Evolutionary conservation across 305 asterid species (phyloP).

Genomic region (Coffea humblotiana): DNA sequence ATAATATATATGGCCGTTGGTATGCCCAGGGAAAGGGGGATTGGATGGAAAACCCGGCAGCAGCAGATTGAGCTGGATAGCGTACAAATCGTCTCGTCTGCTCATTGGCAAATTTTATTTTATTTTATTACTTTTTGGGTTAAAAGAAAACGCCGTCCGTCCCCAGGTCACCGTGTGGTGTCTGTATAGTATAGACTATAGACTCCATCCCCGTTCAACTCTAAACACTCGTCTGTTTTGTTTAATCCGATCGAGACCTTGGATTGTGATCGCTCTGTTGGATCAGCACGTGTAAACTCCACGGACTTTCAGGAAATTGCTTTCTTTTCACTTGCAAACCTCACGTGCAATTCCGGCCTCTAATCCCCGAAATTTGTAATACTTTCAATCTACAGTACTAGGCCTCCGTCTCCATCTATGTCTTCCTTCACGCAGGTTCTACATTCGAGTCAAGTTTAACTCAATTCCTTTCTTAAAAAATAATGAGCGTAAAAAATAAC

Average conservation of each 20-base stretch:
- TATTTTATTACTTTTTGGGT: no score
- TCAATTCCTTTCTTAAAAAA: no score
- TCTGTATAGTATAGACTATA: no score
- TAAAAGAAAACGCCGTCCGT: background rate
- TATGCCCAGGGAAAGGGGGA: background rate
- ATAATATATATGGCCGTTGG: background rate
- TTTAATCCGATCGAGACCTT: slow-evolving; percentile 36
- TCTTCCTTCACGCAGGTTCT: no score
- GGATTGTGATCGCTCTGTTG: slow-evolving; percentile 39
- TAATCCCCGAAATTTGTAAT: background rate
- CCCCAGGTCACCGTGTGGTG: background rate
- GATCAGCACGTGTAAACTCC: slow-evolving; percentile 44
- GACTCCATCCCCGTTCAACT: no score
- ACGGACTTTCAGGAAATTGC: slow-evolving; percentile 65
- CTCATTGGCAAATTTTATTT: no score
- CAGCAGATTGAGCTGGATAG: background rate
- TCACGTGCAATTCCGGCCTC: slow-evolving; percentile 35
- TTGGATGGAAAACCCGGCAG: background rate
- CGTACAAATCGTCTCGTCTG: slow-evolving; percentile 15
- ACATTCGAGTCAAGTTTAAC: no score
- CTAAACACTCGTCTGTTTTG: slow-evolving; percentile 12
- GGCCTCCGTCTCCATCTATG: no score
- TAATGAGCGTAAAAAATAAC: no score
- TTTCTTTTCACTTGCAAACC: slow-evolving; percentile 31
- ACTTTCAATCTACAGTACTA: no score